Percentiles rank a stretch among this genome's conserved stretches.
Conservation (phyloP, 352 stramenopile genomes). For the Globisporangium nodosum region DNA sequence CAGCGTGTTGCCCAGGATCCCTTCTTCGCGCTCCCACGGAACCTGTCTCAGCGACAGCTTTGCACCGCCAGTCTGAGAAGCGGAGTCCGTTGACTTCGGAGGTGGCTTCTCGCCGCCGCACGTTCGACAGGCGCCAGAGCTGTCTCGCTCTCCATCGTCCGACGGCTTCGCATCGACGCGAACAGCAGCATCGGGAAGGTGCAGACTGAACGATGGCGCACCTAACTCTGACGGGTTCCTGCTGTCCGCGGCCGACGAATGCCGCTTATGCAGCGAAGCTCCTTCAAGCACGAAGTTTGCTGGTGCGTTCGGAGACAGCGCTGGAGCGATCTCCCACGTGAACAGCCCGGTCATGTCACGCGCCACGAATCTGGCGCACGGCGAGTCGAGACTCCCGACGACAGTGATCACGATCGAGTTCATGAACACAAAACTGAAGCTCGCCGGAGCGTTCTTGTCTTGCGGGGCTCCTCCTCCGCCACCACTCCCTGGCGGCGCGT, state of each 20-base stretch:
- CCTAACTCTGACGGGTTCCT: slow-evolving; percentile 9
- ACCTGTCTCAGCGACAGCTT: slow-evolving; percentile 56
- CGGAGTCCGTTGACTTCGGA: slow-evolving; percentile 4
- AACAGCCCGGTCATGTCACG: slow-evolving; percentile 84
- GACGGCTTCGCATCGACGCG: slow-evolving; percentile 54
- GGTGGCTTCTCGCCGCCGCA: slow-evolving; percentile 57
- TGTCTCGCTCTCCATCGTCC: slow-evolving; percentile 24
- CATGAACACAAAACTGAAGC: slow-evolving; percentile 87
- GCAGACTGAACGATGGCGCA: slow-evolving; percentile 26
- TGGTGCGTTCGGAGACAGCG: slow-evolving; percentile 5
- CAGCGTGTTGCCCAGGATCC: slow-evolving; percentile 62
- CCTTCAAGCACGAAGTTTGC: neutral
- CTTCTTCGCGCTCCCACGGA: slow-evolving; percentile 51
- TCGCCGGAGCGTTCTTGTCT: slow-evolving; percentile 22
- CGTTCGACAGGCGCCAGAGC: slow-evolving; percentile 27
- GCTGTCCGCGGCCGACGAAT: neutral
- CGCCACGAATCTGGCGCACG: slow-evolving; percentile 69
- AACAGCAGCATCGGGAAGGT: slow-evolving; percentile 38
- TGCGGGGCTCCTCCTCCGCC: neutral
- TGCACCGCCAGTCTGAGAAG: neutral
- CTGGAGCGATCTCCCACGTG: slow-evolving; percentile 75
- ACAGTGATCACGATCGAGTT: slow-evolving; percentile 84
- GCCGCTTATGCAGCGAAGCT: neutral
- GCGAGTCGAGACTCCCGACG: slow-evolving; percentile 72
- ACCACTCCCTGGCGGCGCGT: slow-evolving; percentile 15